A percentile compares a stretch with the other conserved stretches of the same genome.
phyloP scores from a whole-genome alignment of 2,329 filamentous ascomycete species.

The Colletotrichum sp. region DNA sequence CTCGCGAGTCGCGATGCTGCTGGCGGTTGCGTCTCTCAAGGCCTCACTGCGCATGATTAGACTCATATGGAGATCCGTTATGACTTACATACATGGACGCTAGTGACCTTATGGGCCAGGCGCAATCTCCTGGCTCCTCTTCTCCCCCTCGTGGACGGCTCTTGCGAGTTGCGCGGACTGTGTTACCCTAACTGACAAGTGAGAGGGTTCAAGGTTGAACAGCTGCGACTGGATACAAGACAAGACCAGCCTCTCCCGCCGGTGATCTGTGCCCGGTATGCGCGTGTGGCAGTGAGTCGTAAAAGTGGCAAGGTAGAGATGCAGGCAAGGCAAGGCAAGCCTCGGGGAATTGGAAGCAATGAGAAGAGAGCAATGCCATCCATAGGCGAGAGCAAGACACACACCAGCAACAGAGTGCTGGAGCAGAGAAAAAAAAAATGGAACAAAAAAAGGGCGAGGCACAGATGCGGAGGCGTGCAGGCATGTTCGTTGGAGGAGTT shows the following conservation, averaged over 20 bases:
- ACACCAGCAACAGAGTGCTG: background rate
- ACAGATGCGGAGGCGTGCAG: slow-evolving; percentile 20
- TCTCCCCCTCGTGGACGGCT: background rate
- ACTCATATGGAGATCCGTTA: slow-evolving; percentile 19
- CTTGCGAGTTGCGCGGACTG: background rate
- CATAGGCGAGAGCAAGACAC: background rate
- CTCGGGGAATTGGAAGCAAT: background rate
- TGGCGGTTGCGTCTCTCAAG: slow-evolving; percentile 13
- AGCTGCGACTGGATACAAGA: background rate
- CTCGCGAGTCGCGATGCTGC: slow-evolving; percentile 19
- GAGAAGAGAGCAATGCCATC: background rate
- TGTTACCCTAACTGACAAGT: background rate
- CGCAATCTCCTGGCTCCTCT: slow-evolving; percentile 17
- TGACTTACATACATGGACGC: slow-evolving; percentile 21
- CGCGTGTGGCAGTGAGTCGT: background rate
- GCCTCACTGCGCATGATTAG: slow-evolving; percentile 19
- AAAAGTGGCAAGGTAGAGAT: background rate
- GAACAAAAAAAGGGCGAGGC: slow-evolving; percentile 6
- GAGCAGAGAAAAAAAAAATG: background rate
- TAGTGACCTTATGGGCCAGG: slow-evolving; percentile 14
- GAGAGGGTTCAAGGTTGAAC: slow-evolving; percentile 16
- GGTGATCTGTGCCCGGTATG: background rate
- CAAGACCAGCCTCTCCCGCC: background rate
- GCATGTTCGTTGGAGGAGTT: slow-evolving; percentile 20
- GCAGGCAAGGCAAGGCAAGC: background rate